Percentiles rank a stretch among this genome's conserved stretches.
phyloP scores from a whole-genome alignment of 306 rosid genomes.

The Sophora flavescens region DNA sequence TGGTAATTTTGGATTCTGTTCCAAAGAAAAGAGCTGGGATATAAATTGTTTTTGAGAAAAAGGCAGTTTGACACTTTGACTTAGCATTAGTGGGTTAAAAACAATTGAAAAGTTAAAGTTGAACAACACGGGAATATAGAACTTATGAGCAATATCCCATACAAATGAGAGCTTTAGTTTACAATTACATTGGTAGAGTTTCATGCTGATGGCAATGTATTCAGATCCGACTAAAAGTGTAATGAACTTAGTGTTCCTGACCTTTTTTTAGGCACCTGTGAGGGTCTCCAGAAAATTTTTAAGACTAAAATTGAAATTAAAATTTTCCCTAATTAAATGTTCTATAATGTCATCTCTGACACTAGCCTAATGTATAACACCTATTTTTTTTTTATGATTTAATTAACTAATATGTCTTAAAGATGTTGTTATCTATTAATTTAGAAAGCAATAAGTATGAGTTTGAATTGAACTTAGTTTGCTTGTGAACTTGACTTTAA shows the following conservation, averaged over 20 bases:
- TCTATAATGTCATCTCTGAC: too few species aligned
- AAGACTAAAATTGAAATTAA: neutral
- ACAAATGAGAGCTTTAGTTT: neutral
- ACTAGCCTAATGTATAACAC: neutral
- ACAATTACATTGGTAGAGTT: too few species aligned
- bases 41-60: neutral
- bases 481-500: neutral
- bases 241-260: neutral
- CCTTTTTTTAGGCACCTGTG: neutral
- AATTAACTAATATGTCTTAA: neutral
- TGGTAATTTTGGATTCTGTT: neutral
- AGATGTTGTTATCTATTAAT: conserved; percentile 5
- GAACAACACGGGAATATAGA: neutral
- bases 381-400: neutral
- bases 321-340: neutral
- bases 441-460: conserved; percentile 1
- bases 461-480: neutral
- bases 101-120: neutral
- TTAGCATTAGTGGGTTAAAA: neutral
- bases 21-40: neutral
- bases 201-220: neutral
- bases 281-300: neutral
- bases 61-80: neutral
- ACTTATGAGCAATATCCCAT: neutral
- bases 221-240: neutral